Evolutionary conservation across 1,139 yeast genomes (phyloP), one percentile per base, ranked within the genome.

Genomic region (Maudiozyma humilis): DNA sequence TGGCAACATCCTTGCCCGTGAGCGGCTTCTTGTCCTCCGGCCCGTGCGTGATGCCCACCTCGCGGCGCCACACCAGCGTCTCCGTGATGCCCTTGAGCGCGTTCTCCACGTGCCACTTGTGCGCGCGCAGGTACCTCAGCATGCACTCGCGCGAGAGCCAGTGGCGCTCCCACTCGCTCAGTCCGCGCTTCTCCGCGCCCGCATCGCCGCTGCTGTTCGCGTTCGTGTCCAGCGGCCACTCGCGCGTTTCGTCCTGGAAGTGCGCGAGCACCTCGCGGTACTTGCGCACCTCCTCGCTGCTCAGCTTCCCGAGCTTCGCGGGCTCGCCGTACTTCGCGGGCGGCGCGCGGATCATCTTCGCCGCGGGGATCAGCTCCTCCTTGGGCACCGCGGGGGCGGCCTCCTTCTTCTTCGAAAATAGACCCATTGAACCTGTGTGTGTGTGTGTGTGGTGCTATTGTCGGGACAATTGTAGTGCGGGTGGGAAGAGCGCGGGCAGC

Each of bases 111-210:
- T 79, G 73, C 96, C 97, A 89, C 60, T 87, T 88, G 38, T 94
- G 78, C 14, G 97, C 97, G 36, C 96, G 72, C 46, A 89, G 69
- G 59, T 87, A 91, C 56, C 98, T 72, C 53, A 87, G 65, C 44
- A 91, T 71, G 60, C 97, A 89, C 62, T 91, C 98, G 55, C 80
- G 74, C 6, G 96, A 82, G 43, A 91, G 68, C 95, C 96, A 91
- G 2, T 89, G 82, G 57, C 76, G 77, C 59, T 91, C 97, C 52
- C 71, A 75, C 15, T 72, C 75, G 5, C 72, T 63, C 31, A 84
- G 59, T 4, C 75, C 68, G 16, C 44, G 42, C 32, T 38, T 44
- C 44, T 53, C 34, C 27, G n/a, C n/a, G n/a, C n/a, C n/a, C n/a
- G n/a, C n/a, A n/a, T n/a, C n/a, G n/a, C n/a, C n/a, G n/a, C n/a